Conservation (phyloP, 179 eudicot species). For the Camellia oleifera region DNA sequence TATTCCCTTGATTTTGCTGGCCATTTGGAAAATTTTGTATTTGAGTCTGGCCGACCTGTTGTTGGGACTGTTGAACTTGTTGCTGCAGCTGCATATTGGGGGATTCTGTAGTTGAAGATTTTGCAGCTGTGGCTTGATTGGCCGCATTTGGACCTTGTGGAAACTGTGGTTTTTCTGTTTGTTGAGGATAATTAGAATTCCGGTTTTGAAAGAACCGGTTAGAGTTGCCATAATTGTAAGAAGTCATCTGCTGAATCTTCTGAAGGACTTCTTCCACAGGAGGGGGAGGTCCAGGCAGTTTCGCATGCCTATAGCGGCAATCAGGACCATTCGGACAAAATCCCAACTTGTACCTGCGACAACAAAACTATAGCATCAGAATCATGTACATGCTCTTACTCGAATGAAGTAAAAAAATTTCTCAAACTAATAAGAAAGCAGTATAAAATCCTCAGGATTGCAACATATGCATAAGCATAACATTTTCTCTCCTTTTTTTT, state of each 20-base stretch:
- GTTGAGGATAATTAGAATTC: conserved; percentile 59
- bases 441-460: background rate
- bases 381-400: background rate
- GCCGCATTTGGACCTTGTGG: conserved; percentile 47
- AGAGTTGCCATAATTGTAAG: conserved; percentile 58
- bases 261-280: conserved; percentile 93
- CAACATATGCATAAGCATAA: background rate
- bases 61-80: conserved; percentile 50
- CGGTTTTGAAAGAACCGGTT: conserved; percentile 76
- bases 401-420: background rate
- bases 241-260: conserved; percentile 83
- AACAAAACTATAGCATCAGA: background rate
- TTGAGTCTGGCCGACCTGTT: conserved; percentile 49
- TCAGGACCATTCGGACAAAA: conserved; percentile 99
- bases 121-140: conserved; percentile 47
- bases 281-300: conserved; percentile 97
- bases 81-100: conserved; percentile 41
- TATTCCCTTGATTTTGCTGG: conserved; percentile 59
- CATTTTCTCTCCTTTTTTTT: too few relatives aligned
- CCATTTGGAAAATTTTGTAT: conserved; percentile 50
- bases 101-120: conserved; percentile 51
- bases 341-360: conserved; percentile 91
- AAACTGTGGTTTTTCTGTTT: conserved; percentile 58
- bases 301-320: conserved; percentile 97
- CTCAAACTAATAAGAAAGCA: background rate